Percentiles rank a stretch among this genome's conserved stretches.
phyloP scores from a whole-genome alignment of 176 grass and related monocot genomes.

The Chloris gayana region DNA sequence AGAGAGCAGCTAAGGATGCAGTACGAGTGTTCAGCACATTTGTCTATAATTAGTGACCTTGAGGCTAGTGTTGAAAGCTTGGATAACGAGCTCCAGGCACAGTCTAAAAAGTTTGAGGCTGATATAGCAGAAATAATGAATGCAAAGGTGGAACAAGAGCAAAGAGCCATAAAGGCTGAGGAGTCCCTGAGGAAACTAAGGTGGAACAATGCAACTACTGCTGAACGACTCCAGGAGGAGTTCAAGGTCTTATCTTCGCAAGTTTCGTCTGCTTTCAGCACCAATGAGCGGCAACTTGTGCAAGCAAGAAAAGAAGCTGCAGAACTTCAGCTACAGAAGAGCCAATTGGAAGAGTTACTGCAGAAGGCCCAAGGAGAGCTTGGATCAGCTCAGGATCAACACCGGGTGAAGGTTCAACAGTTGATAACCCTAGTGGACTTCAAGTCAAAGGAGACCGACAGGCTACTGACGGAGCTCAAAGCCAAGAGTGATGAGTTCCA shows the following conservation, averaged over 20 bases:
- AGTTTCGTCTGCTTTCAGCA: conserved; percentile 73
- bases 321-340: conserved; percentile 73
- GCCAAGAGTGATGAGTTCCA: conserved; percentile 66
- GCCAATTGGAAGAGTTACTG: conserved; percentile 66
- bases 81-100: conserved; percentile 76
- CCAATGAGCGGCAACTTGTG: conserved; percentile 66
- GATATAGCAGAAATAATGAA: conserved; percentile 64
- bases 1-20: conserved; percentile 88
- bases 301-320: conserved; percentile 74
- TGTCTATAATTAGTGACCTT: conserved; percentile 83
- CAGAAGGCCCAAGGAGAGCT: conserved; percentile 68
- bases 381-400: conserved; percentile 53
- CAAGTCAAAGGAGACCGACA: conserved; percentile 84
- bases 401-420: conserved; percentile 74
- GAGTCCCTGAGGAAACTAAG: conserved; percentile 72
- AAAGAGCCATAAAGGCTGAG: conserved; percentile 79
- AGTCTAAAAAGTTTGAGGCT: conserved; percentile 69
- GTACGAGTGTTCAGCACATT: conserved; percentile 93
- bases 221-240: conserved; percentile 75
- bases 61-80: conserved; percentile 76
- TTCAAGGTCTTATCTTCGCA: conserved; percentile 76
- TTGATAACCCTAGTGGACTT: conserved; percentile 73
- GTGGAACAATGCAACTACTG: conserved; percentile 67
- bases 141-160: conserved; percentile 80
- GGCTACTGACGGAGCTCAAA: conserved; percentile 63